Evolutionary conservation across 2,329 filamentous ascomycete species (phyloP).

Genomic region (Helotiales sp.): DNA sequence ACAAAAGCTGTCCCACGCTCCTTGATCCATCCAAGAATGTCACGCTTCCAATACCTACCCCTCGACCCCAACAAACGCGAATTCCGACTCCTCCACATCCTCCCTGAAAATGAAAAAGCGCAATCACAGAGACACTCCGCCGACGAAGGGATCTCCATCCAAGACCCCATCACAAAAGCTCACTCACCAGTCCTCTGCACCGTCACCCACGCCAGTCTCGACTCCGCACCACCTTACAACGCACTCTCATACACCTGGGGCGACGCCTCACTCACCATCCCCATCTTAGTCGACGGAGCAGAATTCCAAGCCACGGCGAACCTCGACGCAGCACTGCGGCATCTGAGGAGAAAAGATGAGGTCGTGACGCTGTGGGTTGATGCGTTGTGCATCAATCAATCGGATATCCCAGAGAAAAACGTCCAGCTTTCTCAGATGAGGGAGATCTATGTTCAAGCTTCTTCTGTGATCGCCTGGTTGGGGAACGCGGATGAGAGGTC

Average conservation of each 20-base stretch:
- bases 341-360: constrained; percentile 10
- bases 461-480: constrained; percentile 32
- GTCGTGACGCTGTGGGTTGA: constrained; percentile 31
- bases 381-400: constrained; percentile 34
- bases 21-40: constrained; percentile 1
- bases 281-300: constrained; percentile 6
- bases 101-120: background rate
- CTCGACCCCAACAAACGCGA: background rate
- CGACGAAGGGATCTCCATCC: too few species aligned
- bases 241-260: constrained; percentile 10
- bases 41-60: background rate
- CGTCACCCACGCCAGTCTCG: background rate
- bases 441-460: constrained; percentile 30
- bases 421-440: constrained; percentile 31
- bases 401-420: constrained; percentile 24
- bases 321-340: constrained; percentile 17
- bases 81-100: background rate
- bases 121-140: too few species aligned
- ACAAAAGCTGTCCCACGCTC: background rate
- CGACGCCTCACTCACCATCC: background rate
- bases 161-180: background rate
- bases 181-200: background rate
- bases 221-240: background rate
- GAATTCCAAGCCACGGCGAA: constrained; percentile 10
- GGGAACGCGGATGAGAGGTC: constrained; percentile 18